These are phyloP conservation scores for Trichophyton simii DNA, from an alignment of 2,329 filamentous ascomycete genomes.

Conservation along the genomic window DNA sequence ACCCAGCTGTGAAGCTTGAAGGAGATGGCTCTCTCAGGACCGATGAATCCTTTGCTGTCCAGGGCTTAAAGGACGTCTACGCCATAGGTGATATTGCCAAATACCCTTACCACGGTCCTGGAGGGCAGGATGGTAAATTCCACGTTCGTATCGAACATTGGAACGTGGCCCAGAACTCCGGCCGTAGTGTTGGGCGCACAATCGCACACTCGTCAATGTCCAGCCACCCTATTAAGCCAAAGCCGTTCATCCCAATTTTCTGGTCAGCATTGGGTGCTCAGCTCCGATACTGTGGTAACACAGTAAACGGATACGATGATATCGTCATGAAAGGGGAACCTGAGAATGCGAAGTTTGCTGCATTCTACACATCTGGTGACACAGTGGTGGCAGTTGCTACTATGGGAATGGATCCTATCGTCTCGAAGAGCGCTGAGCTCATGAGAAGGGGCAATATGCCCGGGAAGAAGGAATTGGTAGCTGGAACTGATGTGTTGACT, in stretches of 20 bases:
- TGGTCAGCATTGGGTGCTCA: conserved; percentile 90
- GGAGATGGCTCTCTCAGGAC: conserved; percentile 76
- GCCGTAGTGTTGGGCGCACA: conserved; percentile 63
- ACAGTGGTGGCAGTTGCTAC: conserved; percentile 79
- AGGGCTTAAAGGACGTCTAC: conserved; percentile 68
- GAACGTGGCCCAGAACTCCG: conserved; percentile 93
- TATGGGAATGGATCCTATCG: conserved; percentile 81
- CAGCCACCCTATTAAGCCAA: conserved; percentile 39
- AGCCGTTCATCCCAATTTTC: conserved; percentile 83
- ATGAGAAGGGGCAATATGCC: conserved; percentile 78
- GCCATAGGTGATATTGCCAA: conserved; percentile 92
- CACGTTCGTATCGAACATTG: conserved; percentile 87
- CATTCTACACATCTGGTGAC: conserved; percentile 79
- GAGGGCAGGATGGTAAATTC: conserved; percentile 45
- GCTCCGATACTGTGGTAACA: conserved; percentile 86
- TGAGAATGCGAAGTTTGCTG: conserved; percentile 68
- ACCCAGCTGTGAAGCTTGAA: conserved; percentile 56
- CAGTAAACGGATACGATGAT: conserved; percentile 71
- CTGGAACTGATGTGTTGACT: conserved; percentile 31
- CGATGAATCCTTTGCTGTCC: conserved; percentile 65
- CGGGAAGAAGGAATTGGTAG: conserved; percentile 60
- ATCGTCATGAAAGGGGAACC: conserved; percentile 66
- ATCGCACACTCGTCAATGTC: conserved; percentile 46
- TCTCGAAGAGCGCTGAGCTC: conserved; percentile 70
- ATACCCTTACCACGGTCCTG: conserved; percentile 85